Percentiles rank a stretch among this genome's conserved stretches.
phyloP scores from a whole-genome alignment of 176 grass and related monocot genomes.

The Tillandsia leiboldiana region DNA sequence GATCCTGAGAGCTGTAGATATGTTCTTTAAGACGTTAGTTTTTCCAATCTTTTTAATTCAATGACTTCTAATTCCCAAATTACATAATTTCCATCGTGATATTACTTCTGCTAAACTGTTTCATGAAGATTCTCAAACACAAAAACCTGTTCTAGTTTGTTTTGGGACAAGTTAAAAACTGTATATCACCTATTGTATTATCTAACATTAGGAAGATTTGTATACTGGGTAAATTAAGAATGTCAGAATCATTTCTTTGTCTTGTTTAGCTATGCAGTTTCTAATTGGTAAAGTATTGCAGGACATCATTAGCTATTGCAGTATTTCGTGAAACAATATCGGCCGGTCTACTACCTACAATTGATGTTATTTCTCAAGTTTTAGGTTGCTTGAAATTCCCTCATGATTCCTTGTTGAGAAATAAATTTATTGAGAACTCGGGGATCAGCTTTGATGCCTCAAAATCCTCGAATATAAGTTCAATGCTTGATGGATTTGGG shows the following conservation, averaged over 20 bases:
- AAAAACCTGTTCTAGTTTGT: no score
- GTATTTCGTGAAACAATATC: conserved; percentile 67
- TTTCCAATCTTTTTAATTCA: not conserved
- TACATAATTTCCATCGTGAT: not conserved
- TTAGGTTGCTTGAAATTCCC: conserved; percentile 92
- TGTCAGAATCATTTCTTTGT: no score
- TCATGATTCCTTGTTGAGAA: conserved; percentile 47
- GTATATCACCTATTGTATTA: no score
- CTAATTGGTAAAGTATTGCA: conserved; percentile 27
- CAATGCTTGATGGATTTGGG: conserved; percentile 78
- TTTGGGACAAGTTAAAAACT: no score
- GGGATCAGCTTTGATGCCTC: conserved; percentile 61
- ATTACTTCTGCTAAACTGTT: not conserved
- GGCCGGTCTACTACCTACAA: conserved; percentile 43
- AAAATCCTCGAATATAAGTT: conserved; percentile 57
- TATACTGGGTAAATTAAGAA: no score
- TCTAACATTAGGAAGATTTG: no score
- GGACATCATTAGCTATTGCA: conserved; percentile 68
- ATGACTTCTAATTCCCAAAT: not conserved
- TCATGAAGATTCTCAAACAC: not conserved
- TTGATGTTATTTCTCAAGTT: conserved; percentile 87
- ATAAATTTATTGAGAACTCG: conserved; percentile 63
- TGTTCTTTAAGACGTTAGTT: not conserved
- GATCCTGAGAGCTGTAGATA: not conserved
- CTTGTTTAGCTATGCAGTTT: not conserved